Evolutionary conservation across 306 rosid genomes (phyloP).

Genomic region (Fragaria nilgerrensis): DNA sequence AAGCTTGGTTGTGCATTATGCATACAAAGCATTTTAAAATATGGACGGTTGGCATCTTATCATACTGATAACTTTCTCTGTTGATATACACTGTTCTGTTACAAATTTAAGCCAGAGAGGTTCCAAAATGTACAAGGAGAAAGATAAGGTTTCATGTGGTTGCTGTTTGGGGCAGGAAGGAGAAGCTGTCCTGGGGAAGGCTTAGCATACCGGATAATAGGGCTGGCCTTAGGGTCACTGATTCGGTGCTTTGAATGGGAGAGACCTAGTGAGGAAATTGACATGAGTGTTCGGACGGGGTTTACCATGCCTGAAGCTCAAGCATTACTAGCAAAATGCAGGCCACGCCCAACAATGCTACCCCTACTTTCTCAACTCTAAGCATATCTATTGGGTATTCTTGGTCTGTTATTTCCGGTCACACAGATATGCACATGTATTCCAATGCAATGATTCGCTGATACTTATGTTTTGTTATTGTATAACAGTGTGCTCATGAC

Average conservation of each 20-base stretch:
- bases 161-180: constrained; percentile 40
- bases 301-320: constrained; percentile 20
- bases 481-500: no score
- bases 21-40: background rate
- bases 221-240: constrained; percentile 18
- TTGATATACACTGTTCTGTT: background rate
- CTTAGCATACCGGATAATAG: constrained; percentile 22
- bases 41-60: background rate
- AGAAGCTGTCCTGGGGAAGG: constrained; percentile 39
- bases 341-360: constrained; percentile 33
- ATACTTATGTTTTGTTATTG: no score
- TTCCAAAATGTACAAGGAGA: background rate
- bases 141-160: constrained; percentile 16
- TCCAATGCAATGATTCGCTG: no score
- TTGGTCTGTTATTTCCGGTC: no score
- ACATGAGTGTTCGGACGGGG: constrained; percentile 29
- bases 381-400: no score
- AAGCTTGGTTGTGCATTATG: constrained; percentile 36
- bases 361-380: constrained; percentile 4
- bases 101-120: constrained; percentile 32
- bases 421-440: no score
- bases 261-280: constrained; percentile 15
- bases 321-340: constrained; percentile 11
- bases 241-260: constrained; percentile 36
- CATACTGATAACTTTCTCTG: background rate